Conservation (phyloP, 1,284 basidiomycete genomes). For the Cystobasidiaceae sp. region DNA sequence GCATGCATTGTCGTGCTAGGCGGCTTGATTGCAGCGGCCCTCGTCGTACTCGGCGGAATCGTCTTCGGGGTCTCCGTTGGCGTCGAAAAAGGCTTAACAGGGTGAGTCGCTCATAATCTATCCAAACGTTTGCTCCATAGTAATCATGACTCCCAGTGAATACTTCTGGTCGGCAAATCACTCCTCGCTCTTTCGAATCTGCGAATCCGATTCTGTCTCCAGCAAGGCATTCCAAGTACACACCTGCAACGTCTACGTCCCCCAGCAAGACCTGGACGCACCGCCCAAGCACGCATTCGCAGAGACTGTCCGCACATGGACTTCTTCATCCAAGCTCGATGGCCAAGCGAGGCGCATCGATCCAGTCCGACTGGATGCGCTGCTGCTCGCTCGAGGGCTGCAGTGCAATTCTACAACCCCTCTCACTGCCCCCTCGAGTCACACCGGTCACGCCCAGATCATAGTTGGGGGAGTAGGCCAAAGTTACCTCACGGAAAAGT, state of each 20-base stretch:
- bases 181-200: constrained; percentile 20
- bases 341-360: background rate
- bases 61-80: background rate
- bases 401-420: background rate
- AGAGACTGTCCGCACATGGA: background rate
- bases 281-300: constrained; percentile 16
- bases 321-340: background rate
- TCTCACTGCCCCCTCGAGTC: background rate
- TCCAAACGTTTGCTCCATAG: background rate
- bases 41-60: background rate
- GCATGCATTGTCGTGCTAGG: background rate
- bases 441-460: background rate
- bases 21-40: background rate
- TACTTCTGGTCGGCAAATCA: constrained; percentile 16
- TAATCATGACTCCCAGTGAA: background rate
- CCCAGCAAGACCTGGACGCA: constrained; percentile 8
- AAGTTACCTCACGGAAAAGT: background rate
- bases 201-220: constrained; percentile 12
- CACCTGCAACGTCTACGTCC: constrained; percentile 29
- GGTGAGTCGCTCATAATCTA: background rate
- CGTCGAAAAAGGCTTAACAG: constrained; percentile 8
- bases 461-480: background rate
- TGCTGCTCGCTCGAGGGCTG: background rate
- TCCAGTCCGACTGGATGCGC: constrained; percentile 1
- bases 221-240: constrained; percentile 9